Base-by-base conservation (phyloP, 73 alveolate genomes). In the Uronychia setigera region DNA sequence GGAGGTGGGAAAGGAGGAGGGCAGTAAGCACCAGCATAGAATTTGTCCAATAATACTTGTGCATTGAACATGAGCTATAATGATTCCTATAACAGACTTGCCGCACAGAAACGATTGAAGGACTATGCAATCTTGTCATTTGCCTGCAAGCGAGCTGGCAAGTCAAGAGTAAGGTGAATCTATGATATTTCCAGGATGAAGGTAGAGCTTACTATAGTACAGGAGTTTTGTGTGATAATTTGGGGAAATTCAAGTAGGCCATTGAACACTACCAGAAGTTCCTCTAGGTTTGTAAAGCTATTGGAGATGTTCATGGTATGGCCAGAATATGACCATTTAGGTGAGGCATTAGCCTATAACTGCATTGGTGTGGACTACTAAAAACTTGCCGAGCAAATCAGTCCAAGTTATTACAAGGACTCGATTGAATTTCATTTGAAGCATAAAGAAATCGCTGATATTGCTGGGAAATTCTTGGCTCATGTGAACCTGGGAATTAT, bases 131-230 rank as follows among this genome's bases (percentile, higher is more conserved):
- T 95, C 81, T 85, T 95, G 0, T 96, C 99, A 25, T 94, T 94
- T 78, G 99, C 99, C 27, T 95, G 99, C 80, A 95, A 94, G 81
- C 74, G 99, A 74, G 99, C 98, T 32, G 99, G 99, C 29, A 95
- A 92, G 58, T 86, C 96, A 14, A 94, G 96, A 86, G 67, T 46
- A 19, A 46, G 67, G 67, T 11, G 5, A n/a, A n/a, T n/a, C n/a
- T n/a, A n/a, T 5, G 67, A 46, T 46, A 11, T 46, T 11, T 19
- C 67, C 67, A 46, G 67, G 99, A 95, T 80, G 99, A 95, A 83
- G 99, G 99, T n/a, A 83, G 99, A 58, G 97, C 99, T 30, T 95
- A 95, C 80, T 95, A 95, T 78, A 82, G 95, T 59, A 95, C 96
- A 31, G 99, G 99, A 35, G 99, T 95, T 0, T 85, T 95, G 30